Evolutionary conservation across 345 rosid species (phyloP), one percentile per base, ranked within the genome.

Genomic region (Gossypium thurberi): DNA sequence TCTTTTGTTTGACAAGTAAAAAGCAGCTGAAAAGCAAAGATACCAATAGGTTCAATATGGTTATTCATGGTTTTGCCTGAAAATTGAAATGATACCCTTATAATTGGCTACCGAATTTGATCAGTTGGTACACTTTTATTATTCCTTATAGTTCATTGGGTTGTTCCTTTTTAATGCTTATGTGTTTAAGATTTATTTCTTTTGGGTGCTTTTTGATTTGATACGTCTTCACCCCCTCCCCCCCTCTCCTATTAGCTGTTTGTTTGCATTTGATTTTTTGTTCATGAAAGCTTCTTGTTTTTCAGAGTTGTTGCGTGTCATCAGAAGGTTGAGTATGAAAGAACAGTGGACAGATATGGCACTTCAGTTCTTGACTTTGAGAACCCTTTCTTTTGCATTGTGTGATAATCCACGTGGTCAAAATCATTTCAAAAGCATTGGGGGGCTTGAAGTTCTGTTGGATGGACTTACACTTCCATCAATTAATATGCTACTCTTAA

Each of bases 401-500:
- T 78, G 75, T 70, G 87, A 83, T 62, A 89, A 89, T 80, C 83
- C 87, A 48, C 88, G 94, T 23, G 94, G 94, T 84, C 94, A 89
- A 78, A 89, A 81, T 77, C 94, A 86, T 82, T 89, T 89, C 77
- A 89, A 87, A 82, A 87, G 94, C 77, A 87, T 89, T 23, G 94
- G 94, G 75, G 94, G 94, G 74, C 90, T 89, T 81, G 94, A 89
- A 80, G 94, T 84, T 74, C 80, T 89, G 60, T 77, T 89, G 80
- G 94, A 89, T 86, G 94, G 91, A 50, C 83, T 84, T 71, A 90
- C 87, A 15, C 82, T 89, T 69, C 86, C 91, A 74, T 82, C 88
- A 40, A 82, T 75, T 69, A 82, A 81, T 65, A 67, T 77, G 46
- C 76, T 78, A 56, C 78, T 82, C 43, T 60, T 76, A 74, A 82